A percentile compares a stretch with the other conserved stretches of the same genome.
phyloP scores from a whole-genome alignment of 2,329 filamentous ascomycete genomes.

The Pseudocercospora pini-densiflorae region DNA sequence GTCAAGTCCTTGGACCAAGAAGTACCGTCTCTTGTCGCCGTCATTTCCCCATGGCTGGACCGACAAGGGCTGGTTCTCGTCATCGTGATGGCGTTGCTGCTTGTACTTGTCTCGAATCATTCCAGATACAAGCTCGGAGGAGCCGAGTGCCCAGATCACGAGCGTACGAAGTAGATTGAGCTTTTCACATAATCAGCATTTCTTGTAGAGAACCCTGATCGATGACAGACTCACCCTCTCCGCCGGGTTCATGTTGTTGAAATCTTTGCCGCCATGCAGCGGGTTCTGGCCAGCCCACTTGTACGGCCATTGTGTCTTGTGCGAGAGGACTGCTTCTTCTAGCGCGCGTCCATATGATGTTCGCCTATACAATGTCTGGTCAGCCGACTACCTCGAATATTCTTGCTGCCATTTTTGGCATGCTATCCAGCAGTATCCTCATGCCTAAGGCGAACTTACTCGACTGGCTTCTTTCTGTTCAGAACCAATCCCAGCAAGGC shows the following conservation, averaged over 20 bases:
- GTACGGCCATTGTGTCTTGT: slow-evolving; percentile 86
- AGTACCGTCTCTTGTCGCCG: slow-evolving; percentile 90
- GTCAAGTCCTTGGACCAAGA: slow-evolving; percentile 88
- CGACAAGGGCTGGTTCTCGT: slow-evolving; percentile 82
- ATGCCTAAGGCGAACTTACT: slow-evolving; percentile 66
- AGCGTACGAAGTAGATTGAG: slow-evolving; percentile 81
- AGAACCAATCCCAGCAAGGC: slow-evolving; percentile 84
- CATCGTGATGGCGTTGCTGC: slow-evolving; percentile 76
- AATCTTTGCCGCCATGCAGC: slow-evolving; percentile 76
- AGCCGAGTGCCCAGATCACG: slow-evolving; percentile 85
- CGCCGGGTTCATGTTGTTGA: slow-evolving; percentile 78
- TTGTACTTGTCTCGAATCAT: slow-evolving; percentile 90
- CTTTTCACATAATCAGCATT: slow-evolving; percentile 52
- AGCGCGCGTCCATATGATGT: slow-evolving; percentile 92
- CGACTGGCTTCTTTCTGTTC: slow-evolving; percentile 98
- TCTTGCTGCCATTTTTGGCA: not conserved
- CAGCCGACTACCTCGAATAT: slow-evolving; percentile 24
- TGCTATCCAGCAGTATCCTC: not conserved
- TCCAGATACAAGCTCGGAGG: slow-evolving; percentile 79
- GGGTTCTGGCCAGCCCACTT: slow-evolving; percentile 85
- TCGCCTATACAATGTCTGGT: slow-evolving; percentile 62
- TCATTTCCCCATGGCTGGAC: slow-evolving; percentile 91
- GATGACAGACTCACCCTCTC: slow-evolving; percentile 68
- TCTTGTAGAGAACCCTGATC: not conserved
- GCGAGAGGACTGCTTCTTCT: slow-evolving; percentile 85